Evolutionary conservation across 495 filamentous ascomycete species (phyloP), one percentile per base, ranked within the genome.

Genomic region (Cercophora sp.): DNA sequence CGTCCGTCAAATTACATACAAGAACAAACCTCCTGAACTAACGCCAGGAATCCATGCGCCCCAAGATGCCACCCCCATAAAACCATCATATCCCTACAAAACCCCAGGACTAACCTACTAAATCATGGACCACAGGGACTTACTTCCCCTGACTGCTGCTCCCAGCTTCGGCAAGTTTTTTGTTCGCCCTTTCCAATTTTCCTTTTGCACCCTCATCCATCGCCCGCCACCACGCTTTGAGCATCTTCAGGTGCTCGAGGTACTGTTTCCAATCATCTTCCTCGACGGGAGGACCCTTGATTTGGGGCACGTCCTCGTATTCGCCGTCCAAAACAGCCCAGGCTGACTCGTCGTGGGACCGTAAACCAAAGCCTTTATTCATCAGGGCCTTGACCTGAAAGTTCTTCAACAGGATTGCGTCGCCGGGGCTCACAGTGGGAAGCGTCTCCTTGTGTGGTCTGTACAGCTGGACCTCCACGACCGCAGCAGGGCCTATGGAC

Each of bases 401-500:
- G 34, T 83, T 76, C 5, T 86, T 78, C 10, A 98, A 76, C 31
- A 98, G 66, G 18, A 96, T 73, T 2, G 84, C 82, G 56, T 93
- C 86, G 6, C 93, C 93, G 13, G 78, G 76, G 2, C 74, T 70
- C 20, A 89, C 73, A 4, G 75, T 61, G 0, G 93, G 93, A 2
- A 97, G 71, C 0, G 82, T 79, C 10, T 79, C 77, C 57, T 84
- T 85, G 61, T 85, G 82, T 1, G 88, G 85, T 4, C 89, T 80
- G 65, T 88, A 88, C 13, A 96, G 72, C 51, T 87, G 82, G 0
- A 88, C 87, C 54, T 80, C 74, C 2, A 68, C 69, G 1, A 80
- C 77, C 0, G 55, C 47, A 19, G 56, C 59, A 1, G 78, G 76
- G 0, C 70, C 73, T 9, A 72, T 68, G 0, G 80, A 78, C 15